Conservation (phyloP, 2,329 filamentous ascomycete species). For the Colletotrichum sp. region DNA sequence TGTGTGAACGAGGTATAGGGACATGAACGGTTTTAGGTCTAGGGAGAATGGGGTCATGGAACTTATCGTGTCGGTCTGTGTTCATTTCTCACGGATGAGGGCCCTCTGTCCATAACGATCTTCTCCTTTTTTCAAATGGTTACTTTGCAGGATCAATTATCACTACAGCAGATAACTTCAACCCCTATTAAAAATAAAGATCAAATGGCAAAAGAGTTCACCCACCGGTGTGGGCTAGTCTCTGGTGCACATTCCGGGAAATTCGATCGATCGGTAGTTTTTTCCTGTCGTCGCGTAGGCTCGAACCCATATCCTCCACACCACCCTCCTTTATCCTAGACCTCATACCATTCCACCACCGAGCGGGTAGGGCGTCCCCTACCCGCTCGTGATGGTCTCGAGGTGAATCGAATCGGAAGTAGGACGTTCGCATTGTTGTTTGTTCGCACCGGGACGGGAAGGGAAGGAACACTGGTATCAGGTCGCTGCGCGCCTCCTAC, state of each 20-base stretch:
- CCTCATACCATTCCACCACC: background rate
- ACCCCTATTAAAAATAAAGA: background rate
- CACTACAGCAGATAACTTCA: background rate
- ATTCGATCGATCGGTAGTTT: background rate
- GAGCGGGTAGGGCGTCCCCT: background rate
- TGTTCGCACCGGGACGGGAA: background rate
- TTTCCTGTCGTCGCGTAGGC: background rate
- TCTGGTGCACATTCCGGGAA: background rate
- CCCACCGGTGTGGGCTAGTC: background rate
- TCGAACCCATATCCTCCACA: background rate
- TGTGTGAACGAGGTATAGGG: rapidly evolving
- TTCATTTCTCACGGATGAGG: background rate
- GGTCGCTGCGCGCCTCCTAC: background rate
- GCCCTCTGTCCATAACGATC: rapidly evolving
- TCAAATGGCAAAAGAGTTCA: background rate
- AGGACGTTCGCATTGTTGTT: background rate
- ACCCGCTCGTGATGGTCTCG: background rate
- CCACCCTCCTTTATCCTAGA: background rate
- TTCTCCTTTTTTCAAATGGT: background rate
- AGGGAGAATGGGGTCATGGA: background rate
- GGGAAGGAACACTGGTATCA: background rate
- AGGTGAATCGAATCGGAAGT: background rate
- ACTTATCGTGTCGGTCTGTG: background rate
- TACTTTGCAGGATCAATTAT: background rate
- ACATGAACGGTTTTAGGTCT: rapidly evolving